These are phyloP conservation scores for Coemansia asiatica DNA, from an alignment of 192 early-diverging fungal genomes.

Conservation along the genomic window DNA sequence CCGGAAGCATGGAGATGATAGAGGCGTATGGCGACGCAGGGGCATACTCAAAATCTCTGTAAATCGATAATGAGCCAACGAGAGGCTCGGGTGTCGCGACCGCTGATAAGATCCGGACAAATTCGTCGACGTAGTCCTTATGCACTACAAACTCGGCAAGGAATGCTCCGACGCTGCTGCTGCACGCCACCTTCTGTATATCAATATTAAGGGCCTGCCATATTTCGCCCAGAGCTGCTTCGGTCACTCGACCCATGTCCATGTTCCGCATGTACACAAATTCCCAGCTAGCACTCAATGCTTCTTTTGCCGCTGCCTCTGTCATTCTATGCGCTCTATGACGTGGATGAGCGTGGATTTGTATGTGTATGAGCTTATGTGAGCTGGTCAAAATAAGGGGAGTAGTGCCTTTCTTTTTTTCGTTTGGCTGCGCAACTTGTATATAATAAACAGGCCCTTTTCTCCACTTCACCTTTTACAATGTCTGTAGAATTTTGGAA, in stretches of 20 bases:
- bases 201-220: conserved; percentile 32
- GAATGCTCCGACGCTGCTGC: conserved; percentile 33
- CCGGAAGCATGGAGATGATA: conserved; percentile 3
- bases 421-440: too few species aligned
- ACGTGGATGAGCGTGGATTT: background rate
- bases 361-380: background rate
- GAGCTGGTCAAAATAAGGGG: too few species aligned
- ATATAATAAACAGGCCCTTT: too few species aligned
- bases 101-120: conserved; percentile 5
- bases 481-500: too few species aligned
- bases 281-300: conserved; percentile 26
- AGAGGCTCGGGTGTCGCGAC: conserved; percentile 12
- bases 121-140: conserved; percentile 13
- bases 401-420: too few species aligned
- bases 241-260: conserved; percentile 34
- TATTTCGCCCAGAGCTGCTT: conserved; percentile 6
- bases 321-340: background rate
- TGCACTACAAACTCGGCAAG: conserved; percentile 41
- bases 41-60: conserved; percentile 20
- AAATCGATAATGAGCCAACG: conserved; percentile 22
- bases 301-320: background rate
- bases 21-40: conserved; percentile 28
- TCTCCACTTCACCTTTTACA: too few species aligned
- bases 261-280: conserved; percentile 56
- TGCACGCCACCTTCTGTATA: conserved; percentile 12